Base-by-base conservation (phyloP, 805 yeast genomes). In the Wickerhamomyces strasburgensis region DNA sequence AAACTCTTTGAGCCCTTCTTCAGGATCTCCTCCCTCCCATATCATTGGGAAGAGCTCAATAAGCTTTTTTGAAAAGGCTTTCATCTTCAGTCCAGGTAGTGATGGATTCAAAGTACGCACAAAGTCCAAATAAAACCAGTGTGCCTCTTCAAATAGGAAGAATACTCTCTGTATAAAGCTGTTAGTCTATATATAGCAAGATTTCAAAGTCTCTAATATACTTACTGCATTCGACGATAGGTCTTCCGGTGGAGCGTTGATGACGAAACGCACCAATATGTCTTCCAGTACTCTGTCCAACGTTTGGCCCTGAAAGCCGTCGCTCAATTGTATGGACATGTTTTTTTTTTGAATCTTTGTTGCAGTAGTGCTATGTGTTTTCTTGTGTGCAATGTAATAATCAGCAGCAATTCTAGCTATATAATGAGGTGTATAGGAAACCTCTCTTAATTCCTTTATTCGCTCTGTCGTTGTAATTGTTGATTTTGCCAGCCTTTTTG, bases 121-220 rank as follows among this genome's bases (percentile, higher is more conserved):
- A 51, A 82, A 89, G 61, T 93, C 99, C 34, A 83, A 73, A 61
- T 89, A 93, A 56, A 84, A 93, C 98, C 98, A 93, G 49, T 88
- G 96, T 2, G 98, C 98, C 60, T 93, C 98, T 66, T 93, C 99
- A 29, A 93, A 80, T 57, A 89, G 95, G 64, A 93, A 93, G 54
- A 88, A 75, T 18, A 89, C 83, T 54, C 98, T 71, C 47, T 43
- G 23, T n/a, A 19, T 5, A 14, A 14, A 56, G 76, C 62, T 9
- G 34, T 33, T 14, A 18, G 9, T 14, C 16, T 13, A 14, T 14
- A 6, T 21, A 13, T 24, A 19, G 14, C 31, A 27, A 19, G 11
- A 8, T 6, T 15, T 6, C 24, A 6, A 8, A 13, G 23, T 21
- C 13, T 43, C 64, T 14, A 14, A 43, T 38, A 33, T 34, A 57